Conservation (phyloP, 108 stramenopile species). For the Cyclotella atomus region DNA sequence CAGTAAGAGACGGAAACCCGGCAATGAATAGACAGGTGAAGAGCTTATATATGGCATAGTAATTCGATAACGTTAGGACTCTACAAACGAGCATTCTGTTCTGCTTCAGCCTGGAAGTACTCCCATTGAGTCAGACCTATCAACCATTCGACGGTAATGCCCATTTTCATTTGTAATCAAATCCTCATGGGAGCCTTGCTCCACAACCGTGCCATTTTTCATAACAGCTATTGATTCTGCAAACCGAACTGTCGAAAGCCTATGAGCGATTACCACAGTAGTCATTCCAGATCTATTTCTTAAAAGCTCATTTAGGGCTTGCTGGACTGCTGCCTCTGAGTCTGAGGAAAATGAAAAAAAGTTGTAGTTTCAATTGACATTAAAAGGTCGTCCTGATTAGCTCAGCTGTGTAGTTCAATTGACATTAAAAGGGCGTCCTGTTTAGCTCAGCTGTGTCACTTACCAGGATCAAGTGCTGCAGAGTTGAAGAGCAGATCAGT, state of each 20-base stretch:
- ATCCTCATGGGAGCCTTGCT: conserved; percentile 85
- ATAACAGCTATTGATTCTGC: conserved; percentile 87
- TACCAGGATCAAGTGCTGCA: conserved; percentile 38
- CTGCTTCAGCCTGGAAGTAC: conserved; percentile 33
- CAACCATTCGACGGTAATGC: conserved; percentile 55
- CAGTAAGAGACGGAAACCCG: neutral
- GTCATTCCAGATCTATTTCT: conserved; percentile 58
- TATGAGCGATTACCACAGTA: conserved; percentile 88
- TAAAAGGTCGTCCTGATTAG: too few relatives aligned
- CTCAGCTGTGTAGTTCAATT: too few relatives aligned
- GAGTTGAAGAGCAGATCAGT: neutral
- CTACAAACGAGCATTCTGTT: neutral
- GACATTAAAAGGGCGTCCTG: too few relatives aligned
- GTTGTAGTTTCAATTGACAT: too few relatives aligned
- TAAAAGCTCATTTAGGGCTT: conserved; percentile 78
- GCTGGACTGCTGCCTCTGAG: conserved; percentile 81
- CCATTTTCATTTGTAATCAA: conserved; percentile 53
- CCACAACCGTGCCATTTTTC: conserved; percentile 68
- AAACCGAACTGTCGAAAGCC: conserved; percentile 83
- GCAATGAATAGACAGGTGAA: too few relatives aligned
- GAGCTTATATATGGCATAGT: too few relatives aligned
- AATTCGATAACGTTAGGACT: too few relatives aligned
- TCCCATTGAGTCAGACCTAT: conserved; percentile 48
- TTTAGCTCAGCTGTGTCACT: too few relatives aligned
- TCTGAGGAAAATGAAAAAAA: conserved; percentile 29